Conservation (phyloP, 495 filamentous ascomycete genomes). For the Acidomyces sp. region DNA sequence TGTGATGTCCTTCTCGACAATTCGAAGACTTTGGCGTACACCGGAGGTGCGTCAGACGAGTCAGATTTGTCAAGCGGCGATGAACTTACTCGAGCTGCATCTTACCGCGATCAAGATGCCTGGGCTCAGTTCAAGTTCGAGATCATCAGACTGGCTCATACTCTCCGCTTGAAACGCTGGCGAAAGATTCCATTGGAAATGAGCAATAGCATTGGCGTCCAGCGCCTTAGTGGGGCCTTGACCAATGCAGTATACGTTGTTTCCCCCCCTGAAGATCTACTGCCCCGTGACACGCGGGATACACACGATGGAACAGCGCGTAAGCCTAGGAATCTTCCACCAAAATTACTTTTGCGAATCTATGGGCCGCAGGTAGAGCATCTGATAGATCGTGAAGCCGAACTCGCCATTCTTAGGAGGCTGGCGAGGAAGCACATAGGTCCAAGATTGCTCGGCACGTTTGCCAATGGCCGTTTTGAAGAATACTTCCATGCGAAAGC, state of each 20-base stretch:
- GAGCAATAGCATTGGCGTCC: conserved; percentile 58
- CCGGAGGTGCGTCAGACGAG: conserved; percentile 43
- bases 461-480: conserved; percentile 92
- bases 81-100: conserved; percentile 26
- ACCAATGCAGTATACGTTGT: conserved; percentile 97
- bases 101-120: conserved; percentile 50
- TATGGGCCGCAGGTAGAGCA: conserved; percentile 95
- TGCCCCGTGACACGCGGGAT: conserved; percentile 18
- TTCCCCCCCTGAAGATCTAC: conserved; percentile 53
- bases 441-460: conserved; percentile 83
- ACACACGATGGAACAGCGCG: conserved; percentile 29
- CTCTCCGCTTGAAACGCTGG: conserved; percentile 80
- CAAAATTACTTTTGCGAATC: conserved; percentile 76
- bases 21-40: conserved; percentile 69
- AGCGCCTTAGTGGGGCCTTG: conserved; percentile 80
- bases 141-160: conserved; percentile 79
- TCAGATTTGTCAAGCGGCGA: conserved; percentile 29
- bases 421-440: conserved; percentile 87
- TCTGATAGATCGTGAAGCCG: conserved; percentile 83
- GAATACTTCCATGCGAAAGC: conserved; percentile 76
- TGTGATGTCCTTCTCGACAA: conserved; percentile 79
- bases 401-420: conserved; percentile 73
- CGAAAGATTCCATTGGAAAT: conserved; percentile 63
- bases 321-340: conserved; percentile 40
- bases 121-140: conserved; percentile 80